phyloP scores from a whole-genome alignment of 2,329 filamentous ascomycete genomes.

The Grosmannia serpens region DNA sequence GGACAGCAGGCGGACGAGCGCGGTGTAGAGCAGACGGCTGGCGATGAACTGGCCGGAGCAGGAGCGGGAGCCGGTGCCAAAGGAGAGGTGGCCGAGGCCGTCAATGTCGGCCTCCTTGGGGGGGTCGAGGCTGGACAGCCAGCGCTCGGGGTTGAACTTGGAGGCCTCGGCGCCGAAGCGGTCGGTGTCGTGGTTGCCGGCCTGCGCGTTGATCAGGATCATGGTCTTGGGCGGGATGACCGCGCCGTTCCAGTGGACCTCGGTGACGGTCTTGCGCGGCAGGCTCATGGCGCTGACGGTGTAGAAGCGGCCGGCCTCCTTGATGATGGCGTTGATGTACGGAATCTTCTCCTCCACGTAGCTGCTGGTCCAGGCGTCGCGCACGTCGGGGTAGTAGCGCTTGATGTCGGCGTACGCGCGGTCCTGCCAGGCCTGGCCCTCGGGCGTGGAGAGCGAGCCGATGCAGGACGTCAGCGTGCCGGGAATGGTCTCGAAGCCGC shows the following conservation, averaged over 20 bases:
- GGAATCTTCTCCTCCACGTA: conserved; percentile 63
- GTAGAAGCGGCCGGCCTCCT: conserved; percentile 69
- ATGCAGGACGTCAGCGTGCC: conserved; percentile 72
- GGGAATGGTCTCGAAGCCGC: conserved; percentile 70
- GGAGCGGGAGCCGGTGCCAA: conserved; percentile 52
- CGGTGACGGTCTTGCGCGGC: conserved; percentile 59
- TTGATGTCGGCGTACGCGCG: conserved; percentile 60
- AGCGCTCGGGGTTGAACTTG: conserved; percentile 59
- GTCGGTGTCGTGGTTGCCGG: conserved; percentile 57
- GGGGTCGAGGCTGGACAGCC: conserved; percentile 28
- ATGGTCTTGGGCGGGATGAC: conserved; percentile 64
- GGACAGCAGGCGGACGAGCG: conserved; percentile 39
- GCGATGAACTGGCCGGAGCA: conserved; percentile 52
- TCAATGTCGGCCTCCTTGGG: conserved; percentile 5
- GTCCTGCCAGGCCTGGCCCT: conserved; percentile 59
- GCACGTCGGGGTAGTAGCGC: conserved; percentile 55
- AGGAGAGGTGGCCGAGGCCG: conserved; percentile 50
- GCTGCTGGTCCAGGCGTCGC: conserved; percentile 66
- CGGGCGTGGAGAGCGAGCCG: conserved; percentile 56
- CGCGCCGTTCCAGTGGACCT: conserved; percentile 56
- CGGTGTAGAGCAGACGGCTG: conserved; percentile 51
- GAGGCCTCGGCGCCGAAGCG: conserved; percentile 52
- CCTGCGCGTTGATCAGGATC: conserved; percentile 71
- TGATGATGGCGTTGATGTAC: conserved; percentile 67
- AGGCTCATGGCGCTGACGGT: conserved; percentile 71